These are phyloP conservation scores for Schizophyllum amplum DNA, from an alignment of 1,284 basidiomycete genomes.

Conservation along the genomic window DNA sequence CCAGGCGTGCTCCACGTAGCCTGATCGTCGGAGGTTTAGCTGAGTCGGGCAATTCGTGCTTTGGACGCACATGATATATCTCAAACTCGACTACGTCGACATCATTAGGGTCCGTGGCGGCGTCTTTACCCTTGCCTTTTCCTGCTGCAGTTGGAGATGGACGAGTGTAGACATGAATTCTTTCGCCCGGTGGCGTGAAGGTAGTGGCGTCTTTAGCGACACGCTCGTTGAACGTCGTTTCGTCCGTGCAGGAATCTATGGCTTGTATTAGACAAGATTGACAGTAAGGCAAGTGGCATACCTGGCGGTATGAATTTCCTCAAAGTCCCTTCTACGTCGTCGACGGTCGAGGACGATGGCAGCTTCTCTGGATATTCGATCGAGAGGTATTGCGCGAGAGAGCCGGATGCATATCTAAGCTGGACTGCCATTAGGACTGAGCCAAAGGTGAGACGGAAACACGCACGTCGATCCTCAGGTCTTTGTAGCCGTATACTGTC, in stretches of 20 bases:
- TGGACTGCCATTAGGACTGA: constrained; percentile 9
- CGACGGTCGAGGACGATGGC: constrained; percentile 67
- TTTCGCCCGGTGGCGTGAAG: constrained; percentile 75
- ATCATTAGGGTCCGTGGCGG: constrained; percentile 36
- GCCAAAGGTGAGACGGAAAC: constrained; percentile 1
- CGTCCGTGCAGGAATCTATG: constrained; percentile 63
- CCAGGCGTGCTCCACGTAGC: constrained; percentile 82
- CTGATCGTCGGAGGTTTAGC: constrained; percentile 28
- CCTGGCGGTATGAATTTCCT: constrained; percentile 76
- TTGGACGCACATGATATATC: constrained; percentile 70
- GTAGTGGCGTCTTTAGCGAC: constrained; percentile 67
- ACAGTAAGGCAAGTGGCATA: constrained; percentile 19
- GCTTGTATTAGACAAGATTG: neutral
- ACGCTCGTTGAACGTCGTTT: constrained; percentile 52
- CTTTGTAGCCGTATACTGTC: constrained; percentile 91
- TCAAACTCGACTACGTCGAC: constrained; percentile 68
- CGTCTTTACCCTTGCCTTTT: constrained; percentile 45
- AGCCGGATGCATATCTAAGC: constrained; percentile 85
- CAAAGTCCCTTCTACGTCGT: constrained; percentile 80
- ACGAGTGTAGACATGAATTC: constrained; percentile 71
- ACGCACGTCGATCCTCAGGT: constrained; percentile 75
- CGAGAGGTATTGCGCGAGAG: constrained; percentile 70
- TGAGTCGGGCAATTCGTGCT: constrained; percentile 1
- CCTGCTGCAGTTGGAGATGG: constrained; percentile 31
- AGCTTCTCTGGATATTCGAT: constrained; percentile 64